A percentile compares a stretch with the other conserved stretches of the same genome.
Conservation (phyloP, 2,329 filamentous ascomycete genomes). For the Cyphellophora europaea region DNA sequence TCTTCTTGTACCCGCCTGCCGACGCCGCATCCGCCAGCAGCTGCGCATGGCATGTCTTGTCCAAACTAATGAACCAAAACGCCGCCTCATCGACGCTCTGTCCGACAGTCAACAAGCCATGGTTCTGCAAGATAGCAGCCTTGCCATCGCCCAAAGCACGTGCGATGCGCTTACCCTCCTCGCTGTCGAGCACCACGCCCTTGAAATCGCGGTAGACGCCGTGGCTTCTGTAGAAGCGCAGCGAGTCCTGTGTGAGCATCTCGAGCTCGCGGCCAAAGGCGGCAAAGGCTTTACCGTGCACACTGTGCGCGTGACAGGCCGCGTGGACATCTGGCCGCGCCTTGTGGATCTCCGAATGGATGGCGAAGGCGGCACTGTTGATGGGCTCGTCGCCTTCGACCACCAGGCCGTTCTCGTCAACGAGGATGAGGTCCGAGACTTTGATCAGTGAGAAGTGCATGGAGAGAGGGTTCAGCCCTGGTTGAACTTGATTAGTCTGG, state of each 20-base stretch:
- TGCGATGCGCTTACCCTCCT: conserved; percentile 44
- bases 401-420: conserved; percentile 32
- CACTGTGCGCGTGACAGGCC: conserved; percentile 30
- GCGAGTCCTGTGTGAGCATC: conserved; percentile 39
- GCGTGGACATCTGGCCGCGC: conserved; percentile 44
- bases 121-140: conserved; percentile 45
- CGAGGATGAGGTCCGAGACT: conserved; percentile 33
- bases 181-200: conserved; percentile 43
- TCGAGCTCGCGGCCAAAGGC: conserved; percentile 37
- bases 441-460: conserved; percentile 35
- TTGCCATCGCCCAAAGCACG: conserved; percentile 39
- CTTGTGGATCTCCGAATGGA: conserved; percentile 36
- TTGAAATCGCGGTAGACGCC: conserved; percentile 38
- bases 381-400: conserved; percentile 33
- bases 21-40: conserved; percentile 31
- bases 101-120: conserved; percentile 45
- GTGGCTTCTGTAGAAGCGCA: conserved; percentile 29
- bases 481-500: too few species aligned
- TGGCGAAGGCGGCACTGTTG: conserved; percentile 38
- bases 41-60: conserved; percentile 32
- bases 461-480: conserved; percentile 34
- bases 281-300: conserved; percentile 38
- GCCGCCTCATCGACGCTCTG: conserved; percentile 41
- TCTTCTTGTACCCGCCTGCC: conserved; percentile 23
- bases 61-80: conserved; percentile 45